Conservation (phyloP, 305 asterid species). For the Fraxinus floribunda region DNA sequence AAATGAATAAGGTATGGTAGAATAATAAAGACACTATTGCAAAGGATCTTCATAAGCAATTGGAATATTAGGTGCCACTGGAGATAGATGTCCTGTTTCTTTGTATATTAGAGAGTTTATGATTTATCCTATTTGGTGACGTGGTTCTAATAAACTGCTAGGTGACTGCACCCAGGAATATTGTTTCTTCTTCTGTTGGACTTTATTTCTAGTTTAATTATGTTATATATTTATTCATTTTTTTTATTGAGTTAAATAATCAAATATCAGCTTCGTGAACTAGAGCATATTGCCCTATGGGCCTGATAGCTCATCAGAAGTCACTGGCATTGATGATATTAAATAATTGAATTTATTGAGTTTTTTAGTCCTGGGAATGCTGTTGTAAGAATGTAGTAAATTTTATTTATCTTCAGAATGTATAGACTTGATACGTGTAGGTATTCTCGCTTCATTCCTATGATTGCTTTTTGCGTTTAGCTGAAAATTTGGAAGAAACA, state of each 20-base stretch:
- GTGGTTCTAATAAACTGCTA: neutral
- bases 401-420: neutral
- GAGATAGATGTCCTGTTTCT: neutral
- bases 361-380: neutral
- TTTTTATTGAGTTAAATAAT: neutral
- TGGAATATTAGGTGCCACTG: neutral
- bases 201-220: neutral
- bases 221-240: neutral
- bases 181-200: neutral
- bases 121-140: neutral
- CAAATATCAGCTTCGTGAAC: neutral
- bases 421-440: neutral
- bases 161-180: neutral
- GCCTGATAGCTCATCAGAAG: neutral
- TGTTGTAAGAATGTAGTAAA: neutral
- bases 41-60: neutral
- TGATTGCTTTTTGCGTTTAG: neutral
- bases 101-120: neutral
- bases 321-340: neutral
- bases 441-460: neutral
- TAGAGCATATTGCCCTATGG: neutral
- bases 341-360: neutral
- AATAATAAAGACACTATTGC: neutral
- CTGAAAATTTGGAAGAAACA: neutral
- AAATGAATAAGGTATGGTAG: neutral